Evolutionary conservation across 129 eudicot species (phyloP).

Genomic region (Chrysanthemum makinoi): DNA sequence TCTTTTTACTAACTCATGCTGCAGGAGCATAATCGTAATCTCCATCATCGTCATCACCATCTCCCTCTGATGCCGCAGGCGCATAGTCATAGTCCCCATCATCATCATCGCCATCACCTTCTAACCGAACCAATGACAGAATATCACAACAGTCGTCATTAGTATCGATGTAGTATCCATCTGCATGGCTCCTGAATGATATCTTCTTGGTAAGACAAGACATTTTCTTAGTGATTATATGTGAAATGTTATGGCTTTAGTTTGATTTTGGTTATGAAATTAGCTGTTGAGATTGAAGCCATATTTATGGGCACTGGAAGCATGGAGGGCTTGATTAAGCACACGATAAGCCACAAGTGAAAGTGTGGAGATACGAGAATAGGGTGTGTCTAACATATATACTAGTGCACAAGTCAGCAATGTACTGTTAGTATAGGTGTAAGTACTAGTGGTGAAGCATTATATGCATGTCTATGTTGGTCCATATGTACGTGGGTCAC

Average conservation of each 20-base stretch:
- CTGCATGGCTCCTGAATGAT: constrained; percentile 22
- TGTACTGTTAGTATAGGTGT: too few relatives aligned
- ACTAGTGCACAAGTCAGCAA: too few relatives aligned
- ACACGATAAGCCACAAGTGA: constrained; percentile 18
- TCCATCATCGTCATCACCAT: constrained; percentile 25
- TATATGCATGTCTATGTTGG: too few relatives aligned
- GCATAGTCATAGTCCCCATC: neutral
- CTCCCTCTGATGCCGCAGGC: constrained; percentile 25
- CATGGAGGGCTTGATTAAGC: constrained; percentile 2
- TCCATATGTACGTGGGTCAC: neutral
- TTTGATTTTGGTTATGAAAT: constrained; percentile 10
- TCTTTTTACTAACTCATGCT: too few relatives aligned
- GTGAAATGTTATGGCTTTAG: neutral
- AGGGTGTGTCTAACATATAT: neutral
- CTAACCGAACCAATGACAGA: constrained; percentile 12
- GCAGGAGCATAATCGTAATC: neutral
- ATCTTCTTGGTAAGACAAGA: constrained; percentile 12
- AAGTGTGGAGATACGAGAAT: constrained; percentile 27
- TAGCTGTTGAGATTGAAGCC: constrained; percentile 1
- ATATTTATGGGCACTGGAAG: constrained; percentile 22
- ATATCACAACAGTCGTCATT: constrained; percentile 22
- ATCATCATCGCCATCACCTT: constrained; percentile 21
- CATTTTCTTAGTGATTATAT: constrained; percentile 4
- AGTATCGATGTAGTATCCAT: constrained; percentile 26
- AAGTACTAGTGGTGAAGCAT: too few relatives aligned